Evolutionary conservation across 148 eudicot species (phyloP).

Genomic region (Fallopia convolvulus): DNA sequence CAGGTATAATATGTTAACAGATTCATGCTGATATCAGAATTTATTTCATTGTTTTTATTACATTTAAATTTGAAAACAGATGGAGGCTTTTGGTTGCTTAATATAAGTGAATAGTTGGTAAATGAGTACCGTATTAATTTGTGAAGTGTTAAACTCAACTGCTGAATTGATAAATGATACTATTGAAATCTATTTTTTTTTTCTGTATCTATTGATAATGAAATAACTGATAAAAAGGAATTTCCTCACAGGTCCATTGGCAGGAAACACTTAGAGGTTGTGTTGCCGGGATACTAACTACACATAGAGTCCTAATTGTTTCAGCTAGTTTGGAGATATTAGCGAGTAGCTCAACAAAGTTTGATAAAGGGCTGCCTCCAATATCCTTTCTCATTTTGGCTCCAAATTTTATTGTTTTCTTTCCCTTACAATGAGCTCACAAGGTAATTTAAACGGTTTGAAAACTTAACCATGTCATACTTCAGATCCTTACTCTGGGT

Average conservation of each 20-base stretch:
- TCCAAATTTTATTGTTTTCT: constrained; percentile 10
- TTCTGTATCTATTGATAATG: background rate
- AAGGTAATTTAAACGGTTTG: constrained; percentile 14
- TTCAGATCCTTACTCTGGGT: constrained; percentile 96
- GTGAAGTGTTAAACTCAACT: background rate
- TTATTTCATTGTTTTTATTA: background rate
- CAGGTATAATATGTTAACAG: constrained; percentile 38
- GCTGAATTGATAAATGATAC: background rate
- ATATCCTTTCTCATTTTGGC: constrained; percentile 56
- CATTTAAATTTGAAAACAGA: background rate
- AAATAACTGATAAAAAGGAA: background rate
- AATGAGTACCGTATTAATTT: background rate
- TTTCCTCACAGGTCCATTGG: constrained; percentile 69
- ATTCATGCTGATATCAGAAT: background rate
- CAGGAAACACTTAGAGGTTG: constrained; percentile 95
- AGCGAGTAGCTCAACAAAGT: constrained; percentile 72
- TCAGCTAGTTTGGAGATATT: constrained; percentile 84
- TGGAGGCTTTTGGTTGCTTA: background rate
- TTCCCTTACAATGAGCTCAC: background rate
- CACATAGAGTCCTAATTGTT: constrained; percentile 78
- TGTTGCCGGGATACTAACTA: constrained; percentile 93
- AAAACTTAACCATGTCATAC: constrained; percentile 52
- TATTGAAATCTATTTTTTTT: background rate
- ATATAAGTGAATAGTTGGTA: background rate
- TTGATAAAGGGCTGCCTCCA: constrained; percentile 93